Percentiles rank a stretch among this genome's conserved stretches.
phyloP scores from a whole-genome alignment of 179 eudicot species.

The Beta lomatogona region DNA sequence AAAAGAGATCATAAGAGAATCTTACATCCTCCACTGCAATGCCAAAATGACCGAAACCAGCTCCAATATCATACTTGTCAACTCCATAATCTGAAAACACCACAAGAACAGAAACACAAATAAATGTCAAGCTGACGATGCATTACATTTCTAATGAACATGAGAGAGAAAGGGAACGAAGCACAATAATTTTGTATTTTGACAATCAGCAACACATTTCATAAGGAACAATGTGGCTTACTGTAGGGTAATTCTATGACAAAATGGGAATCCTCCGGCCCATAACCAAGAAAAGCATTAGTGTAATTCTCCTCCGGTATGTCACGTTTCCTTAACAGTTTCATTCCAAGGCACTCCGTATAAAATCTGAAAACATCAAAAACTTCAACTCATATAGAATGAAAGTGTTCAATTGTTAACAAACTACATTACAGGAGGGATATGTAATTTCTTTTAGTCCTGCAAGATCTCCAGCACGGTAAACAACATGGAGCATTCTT shows the following conservation, averaged over 20 bases:
- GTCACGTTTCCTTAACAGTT: slow-evolving; percentile 86
- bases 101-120: slow-evolving; percentile 12
- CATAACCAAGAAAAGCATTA: slow-evolving; percentile 96
- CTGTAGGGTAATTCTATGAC: slow-evolving; percentile 97
- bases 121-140: not conserved
- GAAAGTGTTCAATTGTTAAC: not conserved
- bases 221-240: slow-evolving; percentile 38
- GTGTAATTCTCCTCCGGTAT: slow-evolving; percentile 90
- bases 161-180: not conserved
- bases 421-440: slow-evolving; percentile 13
- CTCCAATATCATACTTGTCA: slow-evolving; percentile 90
- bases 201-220: slow-evolving; percentile 6
- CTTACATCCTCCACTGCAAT: slow-evolving; percentile 99
- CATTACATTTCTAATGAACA: not conserved
- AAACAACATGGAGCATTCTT: slow-evolving; percentile 98
- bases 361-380: slow-evolving; percentile 63
- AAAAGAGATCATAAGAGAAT: slow-evolving; percentile 22
- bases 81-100: slow-evolving; percentile 81
- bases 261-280: slow-evolving; percentile 98
- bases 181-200: slow-evolving; percentile 5
- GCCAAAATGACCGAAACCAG: slow-evolving; percentile 97
- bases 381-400: slow-evolving; percentile 14
- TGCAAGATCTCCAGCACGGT: slow-evolving; percentile 95
- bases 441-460: slow-evolving; percentile 73
- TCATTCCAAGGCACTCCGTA: slow-evolving; percentile 95